Evolutionary conservation across 2,329 filamentous ascomycete genomes (phyloP), one percentile per base, ranked within the genome.

Genomic region (Fusarium sp.): DNA sequence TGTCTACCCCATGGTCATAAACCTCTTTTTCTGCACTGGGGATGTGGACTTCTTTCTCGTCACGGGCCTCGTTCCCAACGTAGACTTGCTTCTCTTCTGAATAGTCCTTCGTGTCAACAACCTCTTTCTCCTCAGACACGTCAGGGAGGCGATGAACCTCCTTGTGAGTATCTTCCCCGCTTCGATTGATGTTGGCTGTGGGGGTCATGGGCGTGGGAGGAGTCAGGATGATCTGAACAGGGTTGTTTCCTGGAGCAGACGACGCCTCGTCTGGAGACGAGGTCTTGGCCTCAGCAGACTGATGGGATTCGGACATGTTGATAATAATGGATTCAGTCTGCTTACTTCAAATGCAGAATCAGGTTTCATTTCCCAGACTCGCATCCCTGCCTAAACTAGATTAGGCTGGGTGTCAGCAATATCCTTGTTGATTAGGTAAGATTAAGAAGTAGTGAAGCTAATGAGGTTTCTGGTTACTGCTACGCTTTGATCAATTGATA

Each of bases 141-240:
- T 57, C 51, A 10, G 57, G 48, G 5, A 68, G 36, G 6, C 33
- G 60, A 46, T 49, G 18, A 18, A 43, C 55, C 46, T 68, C 63
- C 14, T 71, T 68, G 13, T 68, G 24, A 5, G 59, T 65, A 14
- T 71, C 63, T 34, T 68, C 55, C 7, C 24, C 38, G 31, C 22
- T 31, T 10, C 7, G n/a, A 26, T 20, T 36, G n/a, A 45, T 26
- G 8, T 14, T 13, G 13, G 5, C 26, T 40, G 39, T 26, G 39
- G 57, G 28, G 22, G n/a, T n/a, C 1, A 70, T 58, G 8, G 69
- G 69, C 15, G 69, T 72, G 0, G 69, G 62, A 13, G 69, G 69
- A 1, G 69, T 72, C 18, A 72, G n/a, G 2, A 68, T 54, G 18
- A 72, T 72, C n/a, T 58, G 40, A 33, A 72, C 69, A 26, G 34